phyloP scores from a whole-genome alignment of 2,329 filamentous ascomycete genomes.

The Cadophora gregata region DNA sequence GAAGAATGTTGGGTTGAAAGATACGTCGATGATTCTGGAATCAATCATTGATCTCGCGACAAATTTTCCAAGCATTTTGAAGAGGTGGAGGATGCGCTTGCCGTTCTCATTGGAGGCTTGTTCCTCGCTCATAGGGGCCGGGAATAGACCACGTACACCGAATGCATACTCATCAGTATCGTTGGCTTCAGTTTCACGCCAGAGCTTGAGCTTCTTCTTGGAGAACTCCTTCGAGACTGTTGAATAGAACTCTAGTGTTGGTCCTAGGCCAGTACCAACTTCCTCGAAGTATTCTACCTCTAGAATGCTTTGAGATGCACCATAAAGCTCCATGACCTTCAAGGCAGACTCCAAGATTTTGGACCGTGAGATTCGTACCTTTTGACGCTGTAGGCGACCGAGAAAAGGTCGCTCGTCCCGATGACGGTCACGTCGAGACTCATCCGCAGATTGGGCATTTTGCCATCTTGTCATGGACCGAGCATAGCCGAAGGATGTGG shows the following conservation, averaged over 20 bases:
- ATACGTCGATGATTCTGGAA: slow-evolving; percentile 95
- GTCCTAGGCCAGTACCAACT: slow-evolving; percentile 93
- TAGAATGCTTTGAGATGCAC: slow-evolving; percentile 91
- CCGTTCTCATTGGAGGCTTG: slow-evolving; percentile 77
- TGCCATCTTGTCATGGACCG: slow-evolving; percentile 98
- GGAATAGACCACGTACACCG: slow-evolving; percentile 85
- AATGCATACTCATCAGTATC: slow-evolving; percentile 82
- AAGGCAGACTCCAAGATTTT: slow-evolving; percentile 95
- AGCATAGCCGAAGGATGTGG: slow-evolving; percentile 97
- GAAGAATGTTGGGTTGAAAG: slow-evolving; percentile 98
- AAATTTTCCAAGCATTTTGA: slow-evolving; percentile 95
- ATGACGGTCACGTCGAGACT: slow-evolving; percentile 79
- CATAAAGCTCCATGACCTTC: slow-evolving; percentile 99
- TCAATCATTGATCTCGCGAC: slow-evolving; percentile 98
- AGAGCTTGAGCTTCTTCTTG: slow-evolving; percentile 95
- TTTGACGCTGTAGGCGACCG: slow-evolving; percentile 90
- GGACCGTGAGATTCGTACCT: slow-evolving; percentile 94
- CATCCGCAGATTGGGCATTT: slow-evolving; percentile 82
- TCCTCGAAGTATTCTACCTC: slow-evolving; percentile 99
- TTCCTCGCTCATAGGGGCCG: slow-evolving; percentile 83
- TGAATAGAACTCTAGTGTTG: slow-evolving; percentile 97
- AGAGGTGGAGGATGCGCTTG: slow-evolving; percentile 86
- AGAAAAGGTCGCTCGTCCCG: slow-evolving; percentile 91
- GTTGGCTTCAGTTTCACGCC: slow-evolving; percentile 86
- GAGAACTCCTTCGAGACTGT: slow-evolving; percentile 97